phyloP scores from a whole-genome alignment of 1,284 basidiomycete species.

The Fomitopsis schrenkii region DNA sequence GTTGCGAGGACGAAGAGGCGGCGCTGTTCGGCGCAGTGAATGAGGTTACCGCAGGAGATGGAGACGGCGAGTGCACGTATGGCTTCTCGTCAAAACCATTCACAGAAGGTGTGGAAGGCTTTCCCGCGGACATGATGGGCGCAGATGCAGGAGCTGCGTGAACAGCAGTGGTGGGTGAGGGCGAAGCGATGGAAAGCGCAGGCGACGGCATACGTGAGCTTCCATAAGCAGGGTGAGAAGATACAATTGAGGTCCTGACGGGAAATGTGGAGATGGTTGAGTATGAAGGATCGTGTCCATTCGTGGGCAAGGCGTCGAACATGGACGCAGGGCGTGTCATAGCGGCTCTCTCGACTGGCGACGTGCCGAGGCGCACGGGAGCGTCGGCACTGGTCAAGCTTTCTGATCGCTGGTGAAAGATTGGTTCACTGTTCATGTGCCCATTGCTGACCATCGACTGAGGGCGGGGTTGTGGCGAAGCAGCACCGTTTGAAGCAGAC shows the following conservation, averaged over 20 bases:
- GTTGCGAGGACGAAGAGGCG: slow-evolving; percentile 10
- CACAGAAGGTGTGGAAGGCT: not conserved
- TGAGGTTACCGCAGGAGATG: not conserved
- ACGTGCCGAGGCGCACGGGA: slow-evolving; percentile 14
- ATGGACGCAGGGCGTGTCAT: slow-evolving; percentile 18
- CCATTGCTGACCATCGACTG: slow-evolving; percentile 15
- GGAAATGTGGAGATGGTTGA: not conserved
- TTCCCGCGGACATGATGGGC: not conserved
- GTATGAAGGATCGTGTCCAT: not conserved
- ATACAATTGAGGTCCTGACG: not conserved
- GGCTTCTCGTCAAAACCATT: not conserved
- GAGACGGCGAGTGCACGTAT: not conserved
- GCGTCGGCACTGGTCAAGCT: slow-evolving; percentile 7
- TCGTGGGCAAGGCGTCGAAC: slow-evolving; percentile 10
- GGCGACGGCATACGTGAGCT: not conserved
- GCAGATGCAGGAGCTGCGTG: not conserved
- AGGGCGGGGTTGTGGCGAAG: slow-evolving; percentile 7
- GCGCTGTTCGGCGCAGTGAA: slow-evolving; percentile 13
- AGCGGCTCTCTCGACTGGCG: slow-evolving; percentile 10
- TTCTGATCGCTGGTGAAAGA: slow-evolving; percentile 11
- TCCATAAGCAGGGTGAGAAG: not conserved
- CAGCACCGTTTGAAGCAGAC: slow-evolving; percentile 11
- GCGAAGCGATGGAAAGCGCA: not conserved
- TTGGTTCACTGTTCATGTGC: slow-evolving; percentile 17
- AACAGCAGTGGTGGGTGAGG: not conserved